Evolutionary conservation across 331 rosid genomes (phyloP).

Genomic region (Acacia concinna): DNA sequence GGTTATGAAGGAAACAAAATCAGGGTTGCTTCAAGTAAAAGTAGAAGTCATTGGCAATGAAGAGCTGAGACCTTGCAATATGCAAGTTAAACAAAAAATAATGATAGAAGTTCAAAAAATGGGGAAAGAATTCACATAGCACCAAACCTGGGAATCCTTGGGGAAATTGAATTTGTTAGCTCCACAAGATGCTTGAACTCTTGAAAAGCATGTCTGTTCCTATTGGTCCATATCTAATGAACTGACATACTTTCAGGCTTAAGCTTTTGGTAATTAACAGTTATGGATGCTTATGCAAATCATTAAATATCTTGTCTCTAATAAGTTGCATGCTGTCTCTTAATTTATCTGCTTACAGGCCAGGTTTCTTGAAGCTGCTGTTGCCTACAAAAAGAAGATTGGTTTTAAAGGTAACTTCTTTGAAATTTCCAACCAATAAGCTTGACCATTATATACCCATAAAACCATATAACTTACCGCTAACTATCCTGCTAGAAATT

Average conservation of each 20-base stretch:
- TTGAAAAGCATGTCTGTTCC: not conserved
- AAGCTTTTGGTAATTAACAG: not conserved
- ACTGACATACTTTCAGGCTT: not conserved
- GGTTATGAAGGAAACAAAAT: not conserved
- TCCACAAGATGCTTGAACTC: not conserved
- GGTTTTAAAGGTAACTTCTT: slow-evolving; percentile 74
- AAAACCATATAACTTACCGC: slow-evolving; percentile 2
- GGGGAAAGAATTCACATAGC: not conserved
- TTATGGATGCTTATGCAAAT: not conserved
- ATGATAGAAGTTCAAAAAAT: not conserved
- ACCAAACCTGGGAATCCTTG: not conserved
- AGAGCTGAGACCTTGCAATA: not conserved
- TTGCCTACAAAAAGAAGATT: slow-evolving; percentile 84
- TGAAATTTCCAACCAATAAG: slow-evolving; percentile 16
- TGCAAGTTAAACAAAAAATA: not conserved
- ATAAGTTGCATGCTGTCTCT: slow-evolving; percentile 17
- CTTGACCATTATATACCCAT: not conserved
- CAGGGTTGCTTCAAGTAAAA: not conserved
- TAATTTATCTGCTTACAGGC: slow-evolving; percentile 57
- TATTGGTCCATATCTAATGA: not conserved
- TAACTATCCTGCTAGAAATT: not conserved
- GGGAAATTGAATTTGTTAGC: not conserved
- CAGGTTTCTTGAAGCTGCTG: slow-evolving; percentile 85
- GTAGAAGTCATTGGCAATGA: slow-evolving; percentile 18
- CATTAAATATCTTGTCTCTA: not conserved